A percentile compares a stretch with the other conserved stretches of the same genome.
These are phyloP conservation scores for Massarina eburnea DNA, from an alignment of 2,329 filamentous ascomycete species.

Conservation along the genomic window DNA sequence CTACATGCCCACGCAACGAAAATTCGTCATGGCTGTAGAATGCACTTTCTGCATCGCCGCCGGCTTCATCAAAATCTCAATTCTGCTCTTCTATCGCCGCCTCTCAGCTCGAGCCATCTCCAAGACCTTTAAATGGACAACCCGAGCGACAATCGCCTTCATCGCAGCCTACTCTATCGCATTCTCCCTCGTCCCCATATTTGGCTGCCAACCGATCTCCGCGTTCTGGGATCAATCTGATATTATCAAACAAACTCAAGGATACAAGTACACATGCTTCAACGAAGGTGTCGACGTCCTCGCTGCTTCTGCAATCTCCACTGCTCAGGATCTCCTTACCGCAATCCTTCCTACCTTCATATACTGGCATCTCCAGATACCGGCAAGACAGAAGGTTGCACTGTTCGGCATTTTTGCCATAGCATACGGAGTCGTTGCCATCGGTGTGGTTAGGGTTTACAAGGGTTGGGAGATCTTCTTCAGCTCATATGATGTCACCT, in stretches of 20 bases:
- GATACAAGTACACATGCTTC: conserved; percentile 33
- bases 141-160: conserved; percentile 29
- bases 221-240: conserved; percentile 36
- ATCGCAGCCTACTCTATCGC: conserved; percentile 29
- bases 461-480: conserved; percentile 32
- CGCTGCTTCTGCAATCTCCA: conserved; percentile 29
- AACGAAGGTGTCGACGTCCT: conserved; percentile 36
- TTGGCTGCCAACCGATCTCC: conserved; percentile 32
- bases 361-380: conserved; percentile 35
- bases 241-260: conserved; percentile 14
- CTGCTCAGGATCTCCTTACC: conserved; percentile 32
- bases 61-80: conserved; percentile 37
- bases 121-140: conserved; percentile 24
- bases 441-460: conserved; percentile 28
- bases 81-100: conserved; percentile 35
- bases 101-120: conserved; percentile 30
- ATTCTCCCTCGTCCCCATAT: conserved; percentile 28
- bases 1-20: conserved; percentile 19
- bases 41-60: conserved; percentile 28
- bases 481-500: conserved; percentile 33
- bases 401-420: conserved; percentile 35
- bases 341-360: conserved; percentile 34
- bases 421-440: conserved; percentile 30
- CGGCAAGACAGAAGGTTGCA: conserved; percentile 30
- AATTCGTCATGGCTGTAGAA: conserved; percentile 31